Conservation (phyloP, 345 rosid species). For the Eucalyptus marginata region DNA sequence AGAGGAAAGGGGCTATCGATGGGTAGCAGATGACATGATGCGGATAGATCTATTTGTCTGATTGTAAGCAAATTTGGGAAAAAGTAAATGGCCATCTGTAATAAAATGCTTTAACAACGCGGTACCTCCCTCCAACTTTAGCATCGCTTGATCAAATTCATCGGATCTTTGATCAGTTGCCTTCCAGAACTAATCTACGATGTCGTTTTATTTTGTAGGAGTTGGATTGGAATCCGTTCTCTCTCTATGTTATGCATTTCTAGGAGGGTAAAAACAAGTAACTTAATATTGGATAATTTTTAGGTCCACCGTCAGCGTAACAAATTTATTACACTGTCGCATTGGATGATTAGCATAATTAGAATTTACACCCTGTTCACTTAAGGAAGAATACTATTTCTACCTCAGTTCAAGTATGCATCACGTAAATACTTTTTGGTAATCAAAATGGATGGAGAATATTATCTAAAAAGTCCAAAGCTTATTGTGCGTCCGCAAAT, state of each 20-base stretch:
- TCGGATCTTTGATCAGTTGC: not conserved
- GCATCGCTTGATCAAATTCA: not conserved
- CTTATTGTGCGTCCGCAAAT: accelerated
- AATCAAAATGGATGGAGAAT: not conserved
- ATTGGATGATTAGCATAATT: not conserved
- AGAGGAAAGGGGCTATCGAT: not conserved
- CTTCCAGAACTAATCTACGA: not conserved
- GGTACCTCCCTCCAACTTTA: not conserved
- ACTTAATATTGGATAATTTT: not conserved
- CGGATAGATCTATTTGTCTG: not conserved
- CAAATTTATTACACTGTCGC: not conserved
- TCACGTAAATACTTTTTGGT: not conserved
- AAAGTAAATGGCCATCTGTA: not conserved
- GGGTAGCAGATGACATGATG: not conserved
- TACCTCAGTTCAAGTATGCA: not conserved
- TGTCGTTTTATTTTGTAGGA: not conserved
- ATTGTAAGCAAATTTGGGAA: not conserved
- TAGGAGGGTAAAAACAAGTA: not conserved
- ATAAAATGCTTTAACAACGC: not conserved
- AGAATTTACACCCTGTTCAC: not conserved
- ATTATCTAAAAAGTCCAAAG: not conserved
- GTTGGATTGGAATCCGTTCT: not conserved
- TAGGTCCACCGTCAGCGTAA: not conserved
- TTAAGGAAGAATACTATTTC: not conserved
- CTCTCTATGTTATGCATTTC: not conserved